A percentile compares a stretch with the other conserved stretches of the same genome.
Conservation (phyloP, 441 rosid genomes). For the Metrosideros polymorpha region DNA sequence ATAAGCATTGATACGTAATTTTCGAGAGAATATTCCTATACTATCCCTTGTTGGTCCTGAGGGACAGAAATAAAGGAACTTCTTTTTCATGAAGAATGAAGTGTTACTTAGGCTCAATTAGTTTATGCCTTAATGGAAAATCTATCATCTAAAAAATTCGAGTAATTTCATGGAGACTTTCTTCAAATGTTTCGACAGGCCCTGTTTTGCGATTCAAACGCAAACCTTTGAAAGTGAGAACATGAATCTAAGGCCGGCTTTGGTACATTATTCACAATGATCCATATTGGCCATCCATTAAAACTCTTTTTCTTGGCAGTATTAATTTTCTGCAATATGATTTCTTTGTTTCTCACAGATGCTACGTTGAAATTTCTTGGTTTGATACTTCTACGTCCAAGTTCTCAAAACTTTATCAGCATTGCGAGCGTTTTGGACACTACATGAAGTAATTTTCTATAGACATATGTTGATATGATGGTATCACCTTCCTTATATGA, state of each 20-base stretch:
- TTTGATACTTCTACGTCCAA: slow-evolving; percentile 18
- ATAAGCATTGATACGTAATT: too few species aligned
- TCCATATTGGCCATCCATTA: not conserved
- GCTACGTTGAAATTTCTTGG: slow-evolving; percentile 34
- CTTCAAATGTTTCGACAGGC: too few species aligned
- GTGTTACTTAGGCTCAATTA: too few species aligned
- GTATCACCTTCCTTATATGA: not conserved
- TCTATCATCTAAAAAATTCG: too few species aligned
- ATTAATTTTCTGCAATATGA: not conserved
- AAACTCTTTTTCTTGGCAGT: not conserved
- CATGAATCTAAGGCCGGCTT: too few species aligned
- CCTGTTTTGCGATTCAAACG: not conserved
- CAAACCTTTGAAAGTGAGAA: not conserved
- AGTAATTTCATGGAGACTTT: too few species aligned
- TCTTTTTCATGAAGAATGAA: too few species aligned
- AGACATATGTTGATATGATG: not conserved
- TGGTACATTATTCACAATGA: not conserved
- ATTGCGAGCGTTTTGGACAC: slow-evolving; percentile 49
- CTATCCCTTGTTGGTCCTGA: too few species aligned
- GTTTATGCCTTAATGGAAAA: too few species aligned
- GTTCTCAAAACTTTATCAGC: slow-evolving; percentile 42
- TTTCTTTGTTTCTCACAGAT: slow-evolving; percentile 25
- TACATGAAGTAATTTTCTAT: slow-evolving; percentile 36
- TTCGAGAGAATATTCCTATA: too few species aligned
- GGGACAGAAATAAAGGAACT: too few species aligned